Percentiles rank a stretch among this genome's conserved stretches.
phyloP scores from a whole-genome alignment of 2,329 filamentous ascomycete species.

The Rhynchosporium secalis region DNA sequence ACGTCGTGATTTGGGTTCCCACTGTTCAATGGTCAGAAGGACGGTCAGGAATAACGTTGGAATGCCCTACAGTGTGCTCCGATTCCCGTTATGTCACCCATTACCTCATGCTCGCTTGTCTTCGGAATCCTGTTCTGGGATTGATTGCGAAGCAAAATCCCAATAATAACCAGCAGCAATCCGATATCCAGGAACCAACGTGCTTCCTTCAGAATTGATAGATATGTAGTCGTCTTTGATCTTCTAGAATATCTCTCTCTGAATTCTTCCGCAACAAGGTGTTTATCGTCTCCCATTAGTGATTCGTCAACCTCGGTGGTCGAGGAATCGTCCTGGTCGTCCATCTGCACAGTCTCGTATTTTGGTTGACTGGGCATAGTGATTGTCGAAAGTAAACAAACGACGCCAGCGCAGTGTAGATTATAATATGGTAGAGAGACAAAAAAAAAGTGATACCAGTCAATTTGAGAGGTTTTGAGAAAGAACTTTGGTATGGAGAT shows the following conservation, averaged over 20 bases:
- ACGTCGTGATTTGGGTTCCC: slow-evolving; percentile 42
- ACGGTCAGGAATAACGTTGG: neutral
- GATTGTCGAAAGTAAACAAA: neutral
- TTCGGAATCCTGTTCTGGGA: slow-evolving; percentile 28
- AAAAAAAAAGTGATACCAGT: neutral
- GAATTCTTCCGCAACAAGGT: slow-evolving; percentile 38
- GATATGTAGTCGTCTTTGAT: slow-evolving; percentile 31
- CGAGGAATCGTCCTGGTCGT: slow-evolving; percentile 40
- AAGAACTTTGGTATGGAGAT: neutral
- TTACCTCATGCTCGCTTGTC: slow-evolving; percentile 39
- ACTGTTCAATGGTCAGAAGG: slow-evolving; percentile 32
- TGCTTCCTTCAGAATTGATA: slow-evolving; percentile 37
- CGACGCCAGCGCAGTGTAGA: slow-evolving; percentile 7
- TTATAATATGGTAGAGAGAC: neutral
- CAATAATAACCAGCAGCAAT: slow-evolving; percentile 43
- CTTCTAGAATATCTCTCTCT: slow-evolving; percentile 26
- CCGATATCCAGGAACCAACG: slow-evolving; percentile 45
- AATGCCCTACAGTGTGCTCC: slow-evolving; percentile 40
- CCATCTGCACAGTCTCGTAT: slow-evolving; percentile 30
- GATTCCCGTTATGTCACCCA: slow-evolving; percentile 43
- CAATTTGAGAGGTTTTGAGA: neutral
- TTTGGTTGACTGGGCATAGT: slow-evolving; percentile 19
- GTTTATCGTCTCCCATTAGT: slow-evolving; percentile 44
- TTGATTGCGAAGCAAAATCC: slow-evolving; percentile 41
- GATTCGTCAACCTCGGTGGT: slow-evolving; percentile 47